Base-by-base conservation (phyloP, 352 stramenopile genomes). In the Ophiocytium majus region DNA sequence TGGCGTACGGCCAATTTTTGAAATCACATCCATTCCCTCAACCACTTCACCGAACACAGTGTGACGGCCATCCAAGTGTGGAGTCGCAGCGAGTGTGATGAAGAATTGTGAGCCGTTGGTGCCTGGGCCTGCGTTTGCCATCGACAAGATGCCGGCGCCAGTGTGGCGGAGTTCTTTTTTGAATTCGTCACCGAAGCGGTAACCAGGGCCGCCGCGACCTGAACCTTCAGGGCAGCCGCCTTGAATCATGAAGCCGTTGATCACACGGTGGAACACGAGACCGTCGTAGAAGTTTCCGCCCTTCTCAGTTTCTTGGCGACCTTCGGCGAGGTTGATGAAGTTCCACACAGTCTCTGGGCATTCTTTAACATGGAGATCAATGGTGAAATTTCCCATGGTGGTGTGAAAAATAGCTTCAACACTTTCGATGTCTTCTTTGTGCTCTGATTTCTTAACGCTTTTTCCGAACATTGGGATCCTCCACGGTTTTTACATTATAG, bases 1-100 rank as follows among this genome's bases (percentile, higher is more conserved):
- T 28, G 57, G 57, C 23, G 57, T 71, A 28, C 28, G 19, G 28
- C 57, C 97, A 82, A 99, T 98, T 84, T 91, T 93, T 89, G 97
- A 94, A 28, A 99, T 94, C 83, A 99, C 92, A 89, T 99, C 95
- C 91, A 99, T 94, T 86, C 96, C 97, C 82, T 98, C 92, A 33
- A 83, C 84, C 9, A 88, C 84, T 66, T 89, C 76, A 9, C 86
- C 86, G 57, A 89, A 89, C 10, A 89, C 86, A 1, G 86, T 81
- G 93, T 99, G 97, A 91, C 98, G 98, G 86, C 94, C 95, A 88
- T 99, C 96, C 79, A 99, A 92, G 87, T 98, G 95, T n/a, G 94
- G 93, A 66, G 95, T 88, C 80, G 82, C 84, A 0, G 76, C 81
- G 43, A 97, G 98, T 36, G 94, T 97, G 80, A 99, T 96, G 91